phyloP scores from a whole-genome alignment of 352 stramenopile genomes.

The Pythium periplocum region DNA sequence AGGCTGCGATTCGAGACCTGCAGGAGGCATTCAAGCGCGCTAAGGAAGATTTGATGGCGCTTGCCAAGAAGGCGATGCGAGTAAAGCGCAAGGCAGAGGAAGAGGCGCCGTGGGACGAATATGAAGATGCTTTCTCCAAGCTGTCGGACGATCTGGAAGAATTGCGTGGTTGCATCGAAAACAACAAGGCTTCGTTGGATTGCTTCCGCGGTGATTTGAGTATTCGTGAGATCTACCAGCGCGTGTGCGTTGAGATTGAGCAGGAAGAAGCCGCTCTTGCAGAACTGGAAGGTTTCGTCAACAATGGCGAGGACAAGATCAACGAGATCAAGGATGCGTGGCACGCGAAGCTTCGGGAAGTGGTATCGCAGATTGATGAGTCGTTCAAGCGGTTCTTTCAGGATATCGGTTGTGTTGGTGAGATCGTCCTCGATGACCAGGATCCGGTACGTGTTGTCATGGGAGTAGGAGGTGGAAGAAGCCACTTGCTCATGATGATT shows the following conservation, averaged over 20 bases:
- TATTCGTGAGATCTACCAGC: constrained; percentile 71
- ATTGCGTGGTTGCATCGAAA: constrained; percentile 73
- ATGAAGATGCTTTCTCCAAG: constrained; percentile 51
- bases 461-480: no score
- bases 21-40: constrained; percentile 52
- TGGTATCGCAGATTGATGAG: constrained; percentile 74
- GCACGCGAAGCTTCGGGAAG: constrained; percentile 56
- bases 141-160: constrained; percentile 77
- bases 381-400: constrained; percentile 84
- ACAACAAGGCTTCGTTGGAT: constrained; percentile 75
- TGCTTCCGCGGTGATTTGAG: constrained; percentile 77
- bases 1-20: constrained; percentile 43
- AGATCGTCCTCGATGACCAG: constrained; percentile 75
- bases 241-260: constrained; percentile 56
- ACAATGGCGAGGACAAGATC: constrained; percentile 55
- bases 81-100: constrained; percentile 62
- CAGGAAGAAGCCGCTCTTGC: constrained; percentile 50
- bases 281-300: constrained; percentile 62
- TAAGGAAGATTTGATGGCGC: constrained; percentile 60
- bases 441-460: constrained; percentile 32
- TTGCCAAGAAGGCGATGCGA: constrained; percentile 60
- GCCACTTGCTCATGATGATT: no score
- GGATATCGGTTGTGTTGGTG: constrained; percentile 82
- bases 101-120: constrained; percentile 57
- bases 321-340: constrained; percentile 75